Conservation (phyloP, 2,329 filamentous ascomycete genomes). For the Bipolaris cookei region DNA sequence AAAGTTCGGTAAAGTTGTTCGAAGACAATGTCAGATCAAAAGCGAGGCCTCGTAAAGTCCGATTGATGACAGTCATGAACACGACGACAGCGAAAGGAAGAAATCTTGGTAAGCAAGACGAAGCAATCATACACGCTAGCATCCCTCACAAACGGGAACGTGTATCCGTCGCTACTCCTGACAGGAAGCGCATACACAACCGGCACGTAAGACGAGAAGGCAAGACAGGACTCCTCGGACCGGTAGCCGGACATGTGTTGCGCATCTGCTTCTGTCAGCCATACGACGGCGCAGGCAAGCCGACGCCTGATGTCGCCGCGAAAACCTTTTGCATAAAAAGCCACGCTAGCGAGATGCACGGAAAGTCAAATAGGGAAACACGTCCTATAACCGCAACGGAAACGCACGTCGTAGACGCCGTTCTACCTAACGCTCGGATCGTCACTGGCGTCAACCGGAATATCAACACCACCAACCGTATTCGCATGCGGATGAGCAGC, state of each 20-base stretch:
- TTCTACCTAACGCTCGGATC: conserved; percentile 22
- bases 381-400: neutral
- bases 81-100: conserved; percentile 17
- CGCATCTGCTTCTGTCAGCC: conserved; percentile 48
- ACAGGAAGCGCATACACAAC: conserved; percentile 1
- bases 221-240: conserved; percentile 10
- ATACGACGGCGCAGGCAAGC: conserved; percentile 33
- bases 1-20: conserved; percentile 11
- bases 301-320: conserved; percentile 1
- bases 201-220: neutral
- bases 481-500: neutral
- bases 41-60: conserved; percentile 22
- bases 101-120: conserved; percentile 19
- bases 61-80: conserved; percentile 18
- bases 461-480: neutral
- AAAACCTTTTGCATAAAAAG: conserved; percentile 9
- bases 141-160: neutral
- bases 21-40: conserved; percentile 19
- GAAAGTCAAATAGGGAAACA: conserved; percentile 7
- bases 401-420: conserved; percentile 10
- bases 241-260: conserved; percentile 32
- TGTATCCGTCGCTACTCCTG: neutral
- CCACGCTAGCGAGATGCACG: neutral
- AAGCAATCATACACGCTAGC: conserved; percentile 6
- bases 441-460: conserved; percentile 9